Evolutionary conservation across 257 asterid species (phyloP).

Genomic region (Fraxinus pennsylvanica): DNA sequence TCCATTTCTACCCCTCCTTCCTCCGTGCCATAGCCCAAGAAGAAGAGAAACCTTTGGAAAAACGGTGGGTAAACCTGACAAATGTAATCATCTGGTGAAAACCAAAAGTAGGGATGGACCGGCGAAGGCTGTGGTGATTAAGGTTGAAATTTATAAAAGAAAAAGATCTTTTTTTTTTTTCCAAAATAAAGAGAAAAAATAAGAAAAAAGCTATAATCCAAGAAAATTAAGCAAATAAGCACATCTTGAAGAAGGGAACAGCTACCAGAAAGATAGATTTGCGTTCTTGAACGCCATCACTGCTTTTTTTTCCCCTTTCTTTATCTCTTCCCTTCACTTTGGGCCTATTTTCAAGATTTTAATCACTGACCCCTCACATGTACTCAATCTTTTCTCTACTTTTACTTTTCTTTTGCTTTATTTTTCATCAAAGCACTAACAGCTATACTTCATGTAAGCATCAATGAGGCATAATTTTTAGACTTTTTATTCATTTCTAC

Average conservation of each 20-base stretch:
- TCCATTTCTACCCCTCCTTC: constrained; percentile 17
- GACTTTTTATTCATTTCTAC: constrained; percentile 22
- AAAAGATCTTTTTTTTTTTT: too few species aligned
- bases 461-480: constrained; percentile 42
- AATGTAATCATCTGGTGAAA: constrained; percentile 19
- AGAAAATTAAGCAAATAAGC: not conserved
- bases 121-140: not conserved
- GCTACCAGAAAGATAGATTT: constrained; percentile 2
- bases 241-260: constrained; percentile 9
- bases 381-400: constrained; percentile 38
- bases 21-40: not conserved
- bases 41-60: not conserved
- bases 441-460: constrained; percentile 28
- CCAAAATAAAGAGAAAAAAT: not conserved
- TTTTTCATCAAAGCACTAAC: not conserved
- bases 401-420: constrained; percentile 20
- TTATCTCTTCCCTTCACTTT: constrained; percentile 19
- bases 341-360: constrained; percentile 47
- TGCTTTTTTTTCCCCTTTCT: not conserved
- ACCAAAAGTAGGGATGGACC: constrained; percentile 18
- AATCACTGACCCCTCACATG: constrained; percentile 48
- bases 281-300: constrained; percentile 8
- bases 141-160: not conserved
- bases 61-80: not conserved
- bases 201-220: not conserved